These are phyloP conservation scores for Penicillium sp. DNA, from an alignment of 2,329 filamentous ascomycete genomes.

Conservation along the genomic window DNA sequence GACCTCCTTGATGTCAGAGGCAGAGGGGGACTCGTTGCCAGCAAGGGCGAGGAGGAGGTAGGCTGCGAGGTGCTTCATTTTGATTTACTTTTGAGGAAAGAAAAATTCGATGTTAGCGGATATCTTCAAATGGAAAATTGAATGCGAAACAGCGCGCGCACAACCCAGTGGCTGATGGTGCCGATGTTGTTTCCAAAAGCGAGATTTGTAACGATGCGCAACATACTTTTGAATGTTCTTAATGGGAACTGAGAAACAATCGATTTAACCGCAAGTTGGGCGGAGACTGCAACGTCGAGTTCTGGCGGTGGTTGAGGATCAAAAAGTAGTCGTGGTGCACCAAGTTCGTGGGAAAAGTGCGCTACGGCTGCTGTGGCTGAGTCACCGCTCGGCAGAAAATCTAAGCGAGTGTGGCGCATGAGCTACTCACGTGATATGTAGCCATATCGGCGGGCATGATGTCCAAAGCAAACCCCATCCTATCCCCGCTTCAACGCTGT, in stretches of 20 bases:
- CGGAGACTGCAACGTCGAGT: conserved; percentile 99
- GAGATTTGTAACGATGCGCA: background rate
- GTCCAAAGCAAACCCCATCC: conserved; percentile 5
- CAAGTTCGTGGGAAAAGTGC: conserved; percentile 36
- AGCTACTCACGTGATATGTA: conserved; percentile 21
- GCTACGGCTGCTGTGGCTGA: conserved; percentile 34
- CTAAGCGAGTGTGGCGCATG: conserved; percentile 37
- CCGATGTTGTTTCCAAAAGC: background rate
- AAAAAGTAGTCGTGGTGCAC: conserved; percentile 15
- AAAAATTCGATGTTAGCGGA: conserved; percentile 17
- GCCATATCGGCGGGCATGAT: conserved; percentile 17
- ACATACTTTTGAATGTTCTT: conserved; percentile 27
- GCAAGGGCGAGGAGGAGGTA: conserved; percentile 95
- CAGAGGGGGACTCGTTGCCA: conserved; percentile 84
- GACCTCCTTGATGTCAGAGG: conserved; percentile 77
- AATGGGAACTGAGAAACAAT: conserved; percentile 67
- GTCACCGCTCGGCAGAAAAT: conserved; percentile 18
- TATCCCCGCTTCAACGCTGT: conserved; percentile 8
- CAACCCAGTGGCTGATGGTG: background rate
- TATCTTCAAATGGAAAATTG: conserved; percentile 6
- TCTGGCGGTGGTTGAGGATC: conserved; percentile 45
- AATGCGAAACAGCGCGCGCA: background rate
- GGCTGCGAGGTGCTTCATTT: conserved; percentile 99
- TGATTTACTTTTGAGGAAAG: conserved; percentile 37
- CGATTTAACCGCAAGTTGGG: conserved; percentile 96